phyloP scores from a whole-genome alignment of 1,284 basidiomycete species.

The Bjerkandera adusta region DNA sequence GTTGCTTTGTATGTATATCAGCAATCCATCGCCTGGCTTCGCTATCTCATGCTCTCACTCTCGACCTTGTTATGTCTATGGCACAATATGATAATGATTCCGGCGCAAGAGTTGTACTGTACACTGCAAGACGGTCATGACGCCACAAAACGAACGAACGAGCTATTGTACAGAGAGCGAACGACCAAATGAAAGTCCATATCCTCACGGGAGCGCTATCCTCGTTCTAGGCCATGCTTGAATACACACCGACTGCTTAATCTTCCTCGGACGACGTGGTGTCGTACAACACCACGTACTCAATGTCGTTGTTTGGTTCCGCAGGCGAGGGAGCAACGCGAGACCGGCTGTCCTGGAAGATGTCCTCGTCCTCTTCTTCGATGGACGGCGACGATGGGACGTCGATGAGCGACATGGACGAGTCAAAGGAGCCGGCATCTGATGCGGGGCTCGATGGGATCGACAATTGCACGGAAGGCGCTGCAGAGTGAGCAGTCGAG shows the following conservation, averaged over 20 bases:
- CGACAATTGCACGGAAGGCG: slow-evolving; percentile 15
- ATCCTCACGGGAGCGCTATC: too few relatives aligned
- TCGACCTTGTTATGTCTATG: not conserved
- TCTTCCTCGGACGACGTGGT: slow-evolving; percentile 54
- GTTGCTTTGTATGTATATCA: too few relatives aligned
- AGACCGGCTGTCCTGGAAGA: slow-evolving; percentile 60
- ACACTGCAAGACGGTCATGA: too few relatives aligned
- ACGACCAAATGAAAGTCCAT: not conserved
- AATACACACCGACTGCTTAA: too few relatives aligned
- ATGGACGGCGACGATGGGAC: slow-evolving; percentile 47
- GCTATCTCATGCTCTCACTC: too few relatives aligned
- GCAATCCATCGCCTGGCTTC: too few relatives aligned
- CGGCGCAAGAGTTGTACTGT: too few relatives aligned
- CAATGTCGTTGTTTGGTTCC: slow-evolving; percentile 35
- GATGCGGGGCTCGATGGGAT: slow-evolving; percentile 37
- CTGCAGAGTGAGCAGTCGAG: slow-evolving; percentile 10
- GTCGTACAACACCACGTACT: slow-evolving; percentile 73
- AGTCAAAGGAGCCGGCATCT: slow-evolving; percentile 49
- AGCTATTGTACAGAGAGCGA: not conserved
- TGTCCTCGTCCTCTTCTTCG: slow-evolving; percentile 34
- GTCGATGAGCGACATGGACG: slow-evolving; percentile 62
- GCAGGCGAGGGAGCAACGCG: slow-evolving; percentile 34
- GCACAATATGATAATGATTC: not conserved
- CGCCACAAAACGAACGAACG: not conserved
- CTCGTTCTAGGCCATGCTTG: too few relatives aligned